Percentiles rank a stretch among this genome's conserved stretches.
Evolutionary conservation across 306 rosid species (phyloP).

Genomic region (Adenanthera pavonina): DNA sequence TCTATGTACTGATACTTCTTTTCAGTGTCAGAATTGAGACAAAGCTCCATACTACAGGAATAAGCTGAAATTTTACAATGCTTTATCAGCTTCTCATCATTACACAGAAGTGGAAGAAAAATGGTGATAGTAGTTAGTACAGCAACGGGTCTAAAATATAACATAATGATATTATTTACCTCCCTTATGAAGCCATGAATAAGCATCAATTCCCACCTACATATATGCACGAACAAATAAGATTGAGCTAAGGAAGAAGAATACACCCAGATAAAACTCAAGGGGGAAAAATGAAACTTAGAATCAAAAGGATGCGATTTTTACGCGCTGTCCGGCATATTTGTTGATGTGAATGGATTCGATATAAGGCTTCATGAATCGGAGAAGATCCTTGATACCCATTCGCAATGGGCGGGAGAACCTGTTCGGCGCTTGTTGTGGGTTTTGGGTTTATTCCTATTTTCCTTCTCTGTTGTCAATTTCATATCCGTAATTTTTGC

Average conservation of each 20-base stretch:
- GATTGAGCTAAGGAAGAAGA: not conserved
- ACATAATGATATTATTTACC: slow-evolving; percentile 46
- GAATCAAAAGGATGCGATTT: not conserved
- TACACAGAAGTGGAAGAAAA: slow-evolving; percentile 1
- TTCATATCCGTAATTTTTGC: not conserved
- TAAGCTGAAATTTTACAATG: slow-evolving; percentile 63
- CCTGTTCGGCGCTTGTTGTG: slow-evolving; percentile 1
- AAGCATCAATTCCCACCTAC: slow-evolving; percentile 97
- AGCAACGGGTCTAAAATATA: not conserved
- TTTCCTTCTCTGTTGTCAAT: slow-evolving; percentile 2
- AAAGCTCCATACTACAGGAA: slow-evolving; percentile 95
- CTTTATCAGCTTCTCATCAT: slow-evolving; percentile 14
- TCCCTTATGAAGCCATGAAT: slow-evolving; percentile 98
- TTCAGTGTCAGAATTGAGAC: slow-evolving; percentile 66
- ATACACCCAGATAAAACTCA: not conserved
- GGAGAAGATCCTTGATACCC: slow-evolving; percentile 98
- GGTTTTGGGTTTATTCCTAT: slow-evolving; percentile 41
- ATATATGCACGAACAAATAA: slow-evolving; percentile 9
- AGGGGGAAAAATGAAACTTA: slow-evolving; percentile 28
- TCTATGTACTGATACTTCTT: slow-evolving; percentile 75
- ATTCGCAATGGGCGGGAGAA: slow-evolving; percentile 42
- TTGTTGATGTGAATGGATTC: slow-evolving; percentile 70
- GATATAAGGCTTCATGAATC: slow-evolving; percentile 82
- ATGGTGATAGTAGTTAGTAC: not conserved
- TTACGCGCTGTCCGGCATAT: slow-evolving; percentile 86